Conservation (phyloP, 106 monocot genomes). For the Apostasia shenzhenica region DNA sequence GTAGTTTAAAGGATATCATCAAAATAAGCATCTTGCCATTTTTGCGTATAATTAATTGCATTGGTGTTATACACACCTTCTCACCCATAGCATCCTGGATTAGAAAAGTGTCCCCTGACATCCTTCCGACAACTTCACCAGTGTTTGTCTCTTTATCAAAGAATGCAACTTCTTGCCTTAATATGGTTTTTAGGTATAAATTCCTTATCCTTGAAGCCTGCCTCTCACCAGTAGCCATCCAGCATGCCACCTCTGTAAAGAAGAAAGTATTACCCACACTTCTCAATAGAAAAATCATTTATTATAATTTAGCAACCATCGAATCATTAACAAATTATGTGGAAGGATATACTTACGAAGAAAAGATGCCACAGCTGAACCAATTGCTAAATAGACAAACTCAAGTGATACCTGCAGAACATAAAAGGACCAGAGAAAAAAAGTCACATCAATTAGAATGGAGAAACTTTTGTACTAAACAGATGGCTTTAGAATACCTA, state of each 20-base stretch:
- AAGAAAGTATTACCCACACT: not conserved
- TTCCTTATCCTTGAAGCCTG: conserved; percentile 20
- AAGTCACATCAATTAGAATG: too few species aligned
- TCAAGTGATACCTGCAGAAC: conserved; percentile 25
- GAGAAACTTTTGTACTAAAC: too few species aligned
- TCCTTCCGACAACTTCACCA: conserved; percentile 34
- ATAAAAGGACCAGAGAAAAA: too few species aligned
- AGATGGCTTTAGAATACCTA: too few species aligned
- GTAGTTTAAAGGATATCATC: too few species aligned
- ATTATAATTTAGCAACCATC: not conserved
- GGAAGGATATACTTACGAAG: conserved; percentile 10
- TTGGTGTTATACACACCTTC: too few species aligned
- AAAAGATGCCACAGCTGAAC: conserved; percentile 6
- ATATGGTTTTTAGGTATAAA: conserved; percentile 30
- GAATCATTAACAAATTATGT: not conserved
- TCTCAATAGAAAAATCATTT: not conserved
- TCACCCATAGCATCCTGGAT: conserved; percentile 40
- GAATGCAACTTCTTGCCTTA: too few species aligned
- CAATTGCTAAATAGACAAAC: conserved; percentile 38
- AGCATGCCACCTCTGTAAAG: conserved; percentile 30
- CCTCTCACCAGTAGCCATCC: conserved; percentile 9
- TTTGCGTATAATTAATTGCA: not conserved
- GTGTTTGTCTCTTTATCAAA: conserved; percentile 11
- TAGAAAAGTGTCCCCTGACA: conserved; percentile 35
- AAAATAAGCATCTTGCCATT: too few species aligned